Evolutionary conservation across 306 rosid genomes (phyloP), one percentile per base, ranked within the genome.

Genomic region (Sesbania bispinosa): DNA sequence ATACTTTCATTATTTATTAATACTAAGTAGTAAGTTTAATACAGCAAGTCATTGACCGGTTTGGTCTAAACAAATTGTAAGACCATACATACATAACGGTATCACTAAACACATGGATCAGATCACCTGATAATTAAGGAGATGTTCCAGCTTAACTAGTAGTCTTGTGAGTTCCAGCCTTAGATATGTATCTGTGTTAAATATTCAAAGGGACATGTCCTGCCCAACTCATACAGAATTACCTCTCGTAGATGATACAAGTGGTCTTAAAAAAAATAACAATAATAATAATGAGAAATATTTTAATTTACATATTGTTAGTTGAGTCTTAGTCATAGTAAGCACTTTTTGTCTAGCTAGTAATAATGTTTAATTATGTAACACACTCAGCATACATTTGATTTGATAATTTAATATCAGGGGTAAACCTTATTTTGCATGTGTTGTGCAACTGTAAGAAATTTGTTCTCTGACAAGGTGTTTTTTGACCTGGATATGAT

Each of bases 11-110:
- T n/a, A n/a, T n/a, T n/a, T n/a, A n/a, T 26, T 1, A 26, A 9
- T 42, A 9, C 21, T 48, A 18, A 33, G 2, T 33, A 45, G 59
- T 10, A 35, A 50, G 20, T 62, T 62, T 42, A 48, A 42, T 16
- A 32, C 50, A 38, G 27, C 65, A 50, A 69, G 80, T 54, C 55
- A 69, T 68, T 77, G 76, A 77, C 45, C 24, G 26, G 81, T 59
- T 30, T 60, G 65, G 57, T 69, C 66, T 8, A 39, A 24, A 66
- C 23, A 13, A 14, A 48, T 11, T 23, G 42, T 36, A 24, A 47
- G 64, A 67, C 42, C 52, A 46, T 3, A 24, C 14, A 30, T 26
- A 13, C n/a, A n/a, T 13, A 10, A 10, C 5, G 29, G 15, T 13
- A 67, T 0, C 16, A 16, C 6, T 26, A 1, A 26, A 26, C 2